These are phyloP conservation scores for Cucurbita argyrosperma DNA, from an alignment of 306 rosid genomes.

Conservation along the genomic window DNA sequence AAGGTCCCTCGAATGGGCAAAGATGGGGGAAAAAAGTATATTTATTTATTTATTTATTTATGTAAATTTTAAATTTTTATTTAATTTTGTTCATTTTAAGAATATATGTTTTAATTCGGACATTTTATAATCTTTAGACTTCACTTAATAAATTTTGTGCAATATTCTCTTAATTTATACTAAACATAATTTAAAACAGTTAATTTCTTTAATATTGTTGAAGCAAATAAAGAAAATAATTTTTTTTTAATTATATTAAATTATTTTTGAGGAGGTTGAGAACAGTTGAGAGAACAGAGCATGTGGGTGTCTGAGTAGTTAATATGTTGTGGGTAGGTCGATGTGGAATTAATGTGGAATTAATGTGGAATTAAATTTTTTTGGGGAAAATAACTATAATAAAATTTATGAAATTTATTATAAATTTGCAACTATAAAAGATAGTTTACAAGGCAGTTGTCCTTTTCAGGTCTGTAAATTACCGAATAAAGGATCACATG, in stretches of 20 bases:
- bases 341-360: constrained; percentile 37
- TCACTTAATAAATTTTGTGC: no score
- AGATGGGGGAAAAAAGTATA: not conserved
- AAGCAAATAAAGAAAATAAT: no score
- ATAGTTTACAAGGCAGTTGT: not conserved
- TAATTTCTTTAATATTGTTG: no score
- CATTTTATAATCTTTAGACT: no score
- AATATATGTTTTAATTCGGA: no score
- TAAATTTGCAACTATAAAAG: not conserved
- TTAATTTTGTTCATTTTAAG: no score
- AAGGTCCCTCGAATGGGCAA: not conserved
- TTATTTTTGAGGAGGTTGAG: constrained; percentile 14
- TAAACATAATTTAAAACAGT: no score
- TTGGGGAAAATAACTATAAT: not conserved
- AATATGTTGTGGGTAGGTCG: constrained; percentile 24
- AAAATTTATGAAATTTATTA: not conserved
- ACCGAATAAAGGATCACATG: not conserved
- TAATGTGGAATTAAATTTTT: constrained; percentile 11
- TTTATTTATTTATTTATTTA: no score
- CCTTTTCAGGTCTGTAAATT: not conserved
- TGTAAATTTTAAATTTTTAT: not conserved
- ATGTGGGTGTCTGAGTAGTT: constrained; percentile 36
- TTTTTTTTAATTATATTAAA: no score
- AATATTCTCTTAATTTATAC: no score
- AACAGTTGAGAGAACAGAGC: constrained; percentile 37